A percentile compares a stretch with the other conserved stretches of the same genome.
These are phyloP conservation scores for Exsudoporus frostii DNA, from an alignment of 768 basidiomycete genomes.

Conservation along the genomic window DNA sequence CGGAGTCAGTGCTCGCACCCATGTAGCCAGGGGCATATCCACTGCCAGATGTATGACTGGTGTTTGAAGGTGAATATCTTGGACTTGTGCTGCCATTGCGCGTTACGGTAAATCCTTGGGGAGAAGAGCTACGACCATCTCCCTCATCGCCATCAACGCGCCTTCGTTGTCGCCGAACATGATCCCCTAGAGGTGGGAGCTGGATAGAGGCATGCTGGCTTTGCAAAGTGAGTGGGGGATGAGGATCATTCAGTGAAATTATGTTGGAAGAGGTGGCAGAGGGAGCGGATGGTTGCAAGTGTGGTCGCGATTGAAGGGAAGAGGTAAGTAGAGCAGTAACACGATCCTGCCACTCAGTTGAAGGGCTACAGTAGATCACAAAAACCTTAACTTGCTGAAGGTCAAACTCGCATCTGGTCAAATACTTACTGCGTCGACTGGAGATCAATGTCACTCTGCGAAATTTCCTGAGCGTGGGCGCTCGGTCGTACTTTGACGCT, in stretches of 20 bases:
- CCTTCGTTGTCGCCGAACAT: slow-evolving; percentile 47
- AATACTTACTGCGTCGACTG: slow-evolving; percentile 61
- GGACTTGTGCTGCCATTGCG: slow-evolving; percentile 20
- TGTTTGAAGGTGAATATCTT: slow-evolving; percentile 15
- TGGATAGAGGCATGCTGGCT: slow-evolving; percentile 13
- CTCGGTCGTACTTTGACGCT: slow-evolving; percentile 30
- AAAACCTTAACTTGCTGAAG: not conserved
- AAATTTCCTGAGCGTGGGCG: slow-evolving; percentile 17
- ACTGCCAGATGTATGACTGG: slow-evolving; percentile 12
- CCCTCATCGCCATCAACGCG: slow-evolving; percentile 35
- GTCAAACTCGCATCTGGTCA: not conserved
- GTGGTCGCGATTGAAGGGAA: slow-evolving; percentile 15
- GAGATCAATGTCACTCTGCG: slow-evolving; percentile 35
- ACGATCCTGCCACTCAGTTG: slow-evolving; percentile 81
- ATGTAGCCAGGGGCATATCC: slow-evolving; percentile 26
- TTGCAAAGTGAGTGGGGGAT: slow-evolving; percentile 1
- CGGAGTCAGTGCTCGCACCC: slow-evolving; percentile 32
- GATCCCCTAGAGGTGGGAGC: slow-evolving; percentile 22
- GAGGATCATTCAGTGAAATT: slow-evolving; percentile 15
- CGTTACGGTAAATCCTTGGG: not conserved
- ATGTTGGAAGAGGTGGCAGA: not conserved
- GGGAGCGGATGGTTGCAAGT: not conserved
- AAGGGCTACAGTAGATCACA: slow-evolving; percentile 49
- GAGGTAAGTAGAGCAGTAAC: slow-evolving; percentile 36
- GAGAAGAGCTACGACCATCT: slow-evolving; percentile 4